A percentile compares a stretch with the other conserved stretches of the same genome.
phyloP scores from a whole-genome alignment of 169 alveolate genomes.

The Condylostoma magnum region DNA sequence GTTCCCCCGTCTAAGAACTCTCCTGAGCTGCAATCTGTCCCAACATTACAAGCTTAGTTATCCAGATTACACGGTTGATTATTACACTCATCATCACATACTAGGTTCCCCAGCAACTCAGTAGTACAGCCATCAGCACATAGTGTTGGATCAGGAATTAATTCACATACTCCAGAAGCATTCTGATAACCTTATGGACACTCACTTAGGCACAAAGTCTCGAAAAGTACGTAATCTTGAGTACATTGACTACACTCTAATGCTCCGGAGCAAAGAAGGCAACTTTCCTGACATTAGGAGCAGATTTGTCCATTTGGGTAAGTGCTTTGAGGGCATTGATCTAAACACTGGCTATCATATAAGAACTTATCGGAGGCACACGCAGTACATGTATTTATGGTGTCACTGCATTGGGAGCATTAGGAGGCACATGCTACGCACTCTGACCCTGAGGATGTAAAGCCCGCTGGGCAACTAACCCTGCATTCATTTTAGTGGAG shows the following conservation, averaged over 20 bases:
- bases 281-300: neutral
- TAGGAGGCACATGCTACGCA: slow-evolving; percentile 1
- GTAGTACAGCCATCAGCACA: slow-evolving; percentile 27
- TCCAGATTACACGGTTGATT: neutral
- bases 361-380: neutral
- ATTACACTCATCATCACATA: slow-evolving; percentile 13
- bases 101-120: neutral
- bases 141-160: neutral
- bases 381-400: neutral
- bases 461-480: slow-evolving; percentile 8
- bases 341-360: neutral
- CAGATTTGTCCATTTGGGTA: slow-evolving; percentile 24
- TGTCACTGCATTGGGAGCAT: neutral
- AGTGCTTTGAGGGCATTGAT: slow-evolving; percentile 5
- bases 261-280: slow-evolving; percentile 12
- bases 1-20: neutral
- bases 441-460: slow-evolving; percentile 2
- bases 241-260: neutral
- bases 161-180: slow-evolving; percentile 2
- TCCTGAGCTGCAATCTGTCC: neutral
- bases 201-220: neutral
- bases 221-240: neutral
- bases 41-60: neutral
- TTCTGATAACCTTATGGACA: slow-evolving; percentile 25
- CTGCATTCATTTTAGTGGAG: slow-evolving; percentile 20